Evolutionary conservation across 1,284 basidiomycete genomes (phyloP).

Genomic region (Melanopsichium pennsylvanicum): DNA sequence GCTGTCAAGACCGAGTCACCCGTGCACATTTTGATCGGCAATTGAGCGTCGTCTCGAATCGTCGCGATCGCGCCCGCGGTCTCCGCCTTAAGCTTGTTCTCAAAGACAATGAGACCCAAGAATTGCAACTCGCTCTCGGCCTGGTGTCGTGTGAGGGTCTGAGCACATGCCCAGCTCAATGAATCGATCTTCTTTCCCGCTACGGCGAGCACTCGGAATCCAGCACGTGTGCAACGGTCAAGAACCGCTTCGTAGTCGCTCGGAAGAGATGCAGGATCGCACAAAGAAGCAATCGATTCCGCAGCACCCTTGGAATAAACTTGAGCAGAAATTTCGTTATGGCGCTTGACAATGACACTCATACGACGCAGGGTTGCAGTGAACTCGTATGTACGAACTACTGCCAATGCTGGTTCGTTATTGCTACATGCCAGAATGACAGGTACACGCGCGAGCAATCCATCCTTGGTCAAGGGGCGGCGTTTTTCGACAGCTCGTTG

Average conservation of each 20-base stretch:
- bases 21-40: conserved; percentile 97
- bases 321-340: conserved; percentile 94
- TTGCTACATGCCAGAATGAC: too few species aligned
- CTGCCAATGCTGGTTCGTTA: conserved; percentile 92
- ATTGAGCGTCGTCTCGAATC: conserved; percentile 84
- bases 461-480: conserved; percentile 80
- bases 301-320: conserved; percentile 98
- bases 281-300: conserved; percentile 96
- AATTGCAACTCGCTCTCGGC: conserved; percentile 91
- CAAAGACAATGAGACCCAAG: conserved; percentile 95
- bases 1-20: conserved; percentile 97
- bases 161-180: conserved; percentile 95
- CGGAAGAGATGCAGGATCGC: conserved; percentile 69
- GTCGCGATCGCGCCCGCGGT: conserved; percentile 90
- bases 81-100: conserved; percentile 96
- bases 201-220: conserved; percentile 97
- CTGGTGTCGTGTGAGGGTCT: conserved; percentile 93
- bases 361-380: conserved; percentile 90
- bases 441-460: conserved; percentile 86
- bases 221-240: conserved; percentile 95
- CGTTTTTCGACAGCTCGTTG: conserved; percentile 73
- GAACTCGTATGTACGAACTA: conserved; percentile 96
- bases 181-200: conserved; percentile 95
- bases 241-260: conserved; percentile 95
- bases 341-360: conserved; percentile 95